Base-by-base conservation (phyloP, 106 monocot species). In the Acorus gramineus region DNA sequence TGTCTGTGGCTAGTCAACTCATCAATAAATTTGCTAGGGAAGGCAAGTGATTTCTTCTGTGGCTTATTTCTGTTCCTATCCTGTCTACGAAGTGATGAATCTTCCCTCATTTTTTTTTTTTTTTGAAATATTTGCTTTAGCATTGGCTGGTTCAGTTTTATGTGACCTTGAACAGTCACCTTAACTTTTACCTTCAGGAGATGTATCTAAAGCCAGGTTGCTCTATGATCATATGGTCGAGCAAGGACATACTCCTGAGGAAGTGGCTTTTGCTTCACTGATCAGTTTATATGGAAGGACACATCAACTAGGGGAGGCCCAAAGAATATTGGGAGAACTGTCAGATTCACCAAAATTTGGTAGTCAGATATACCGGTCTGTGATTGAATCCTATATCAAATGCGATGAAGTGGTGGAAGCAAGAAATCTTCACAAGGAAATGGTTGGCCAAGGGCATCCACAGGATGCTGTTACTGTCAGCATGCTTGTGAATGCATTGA, bases 1-100 rank as follows among this genome's bases (percentile, higher is more conserved):
- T 77, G 62, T 71, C 78, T 48, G 65, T 72, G 52, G 78, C 73
- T 43, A 92, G 71, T 60, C 83, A 78, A 73, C 68, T 98, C 55
- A 83, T 98, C 55, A 75, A 58, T 61, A 91, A 85, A 72, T 98
- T 85, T 70, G 71, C 67, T 65, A 87, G 79, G 75, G 79, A 89
- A 89, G 96, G 96, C 63, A 82, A 74, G 84, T 50, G 69, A 46
- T 52, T 55, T 67, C 13, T 48, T 10, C 28, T 28, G 9, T 65
- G 14, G 56, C 45, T 42, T 43, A 8, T 61, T 14, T 70, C 14
- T 61, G 4, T 44, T 6, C 60, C 42, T 44, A 11, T 2, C 54
- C 44, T 54, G 5, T 61, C 5, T 3, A 28, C 28, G 28, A 28
- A 28, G 28, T 28, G 28, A 28, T 28, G 28, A 28, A 28, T 28